These are phyloP conservation scores for Karstenula rhodostoma DNA, from an alignment of 2,329 filamentous ascomycete species.

Conservation along the genomic window DNA sequence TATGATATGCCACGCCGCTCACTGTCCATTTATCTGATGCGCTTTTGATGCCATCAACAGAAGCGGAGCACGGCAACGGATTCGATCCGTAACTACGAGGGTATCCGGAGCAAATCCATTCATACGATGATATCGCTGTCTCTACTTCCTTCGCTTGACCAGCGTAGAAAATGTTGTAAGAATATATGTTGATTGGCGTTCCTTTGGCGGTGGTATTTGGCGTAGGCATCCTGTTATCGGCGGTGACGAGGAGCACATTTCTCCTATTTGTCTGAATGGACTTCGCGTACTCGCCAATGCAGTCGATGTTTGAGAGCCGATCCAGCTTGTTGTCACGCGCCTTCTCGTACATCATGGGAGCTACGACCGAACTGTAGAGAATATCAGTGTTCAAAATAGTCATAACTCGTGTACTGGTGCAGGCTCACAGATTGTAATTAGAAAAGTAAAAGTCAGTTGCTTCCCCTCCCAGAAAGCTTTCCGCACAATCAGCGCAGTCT, in stretches of 20 bases:
- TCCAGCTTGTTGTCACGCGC: slow-evolving; percentile 15
- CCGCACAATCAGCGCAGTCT: slow-evolving; percentile 11
- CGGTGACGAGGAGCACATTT: slow-evolving; percentile 20
- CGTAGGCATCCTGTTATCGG: slow-evolving; percentile 14
- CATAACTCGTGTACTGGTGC: not conserved
- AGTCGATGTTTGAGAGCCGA: slow-evolving; percentile 20
- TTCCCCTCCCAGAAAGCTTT: not conserved
- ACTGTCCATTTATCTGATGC: slow-evolving; percentile 15
- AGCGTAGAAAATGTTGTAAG: not conserved
- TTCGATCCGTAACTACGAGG: not conserved
- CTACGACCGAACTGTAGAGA: not conserved
- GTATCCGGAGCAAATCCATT: slow-evolving; percentile 17
- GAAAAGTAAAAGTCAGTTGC: not conserved
- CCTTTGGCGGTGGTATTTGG: not conserved
- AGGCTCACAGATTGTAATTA: not conserved
- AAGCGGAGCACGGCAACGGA: not conserved
- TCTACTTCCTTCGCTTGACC: not conserved
- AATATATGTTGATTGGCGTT: not conserved
- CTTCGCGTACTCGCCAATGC: slow-evolving; percentile 25
- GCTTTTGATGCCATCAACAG: slow-evolving; percentile 6
- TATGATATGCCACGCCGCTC: too few relatives aligned
- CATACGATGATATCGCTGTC: not conserved
- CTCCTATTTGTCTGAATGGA: slow-evolving; percentile 17
- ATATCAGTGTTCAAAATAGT: not conserved
- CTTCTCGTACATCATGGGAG: slow-evolving; percentile 5